Conservation (phyloP, 257 asterid genomes). For the Solanum neorickii region DNA sequence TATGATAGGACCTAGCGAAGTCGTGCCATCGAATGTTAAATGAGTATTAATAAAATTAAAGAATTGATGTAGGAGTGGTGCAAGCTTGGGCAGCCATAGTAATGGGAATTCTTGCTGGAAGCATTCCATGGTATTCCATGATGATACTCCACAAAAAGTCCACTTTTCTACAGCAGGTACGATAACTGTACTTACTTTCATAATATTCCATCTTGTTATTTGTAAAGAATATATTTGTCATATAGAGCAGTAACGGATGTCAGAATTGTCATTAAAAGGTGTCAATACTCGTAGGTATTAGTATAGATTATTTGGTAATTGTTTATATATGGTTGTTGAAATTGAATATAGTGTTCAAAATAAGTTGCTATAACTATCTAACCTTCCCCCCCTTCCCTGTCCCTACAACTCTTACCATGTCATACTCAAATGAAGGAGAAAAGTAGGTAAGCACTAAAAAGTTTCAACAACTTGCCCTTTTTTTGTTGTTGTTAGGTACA, state of each 20-base stretch:
- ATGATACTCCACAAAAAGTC: slow-evolving; percentile 93
- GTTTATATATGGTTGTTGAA: neutral
- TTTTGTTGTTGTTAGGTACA: neutral
- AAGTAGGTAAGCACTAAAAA: neutral
- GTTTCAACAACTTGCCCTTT: neutral
- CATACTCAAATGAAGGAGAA: neutral
- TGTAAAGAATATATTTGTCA: neutral
- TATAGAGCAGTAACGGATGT: neutral
- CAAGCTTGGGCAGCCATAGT: slow-evolving; percentile 94
- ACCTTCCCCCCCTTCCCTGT: neutral
- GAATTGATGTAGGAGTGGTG: slow-evolving; percentile 43
- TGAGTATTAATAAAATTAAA: neutral
- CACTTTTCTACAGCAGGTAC: slow-evolving; percentile 62
- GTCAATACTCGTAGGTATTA: too few species aligned
- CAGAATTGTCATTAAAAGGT: too few species aligned
- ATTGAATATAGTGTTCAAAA: neutral
- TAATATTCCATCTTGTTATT: neutral
- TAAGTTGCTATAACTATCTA: neutral
- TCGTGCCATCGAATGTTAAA: neutral
- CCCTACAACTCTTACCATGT: neutral
- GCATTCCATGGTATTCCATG: slow-evolving; percentile 87
- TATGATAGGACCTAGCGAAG: neutral
- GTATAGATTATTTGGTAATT: neutral
- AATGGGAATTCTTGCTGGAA: slow-evolving; percentile 66
- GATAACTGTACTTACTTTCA: neutral